Conservation (phyloP, 2,329 filamentous ascomycete species). For the Byssothecium circinans region DNA sequence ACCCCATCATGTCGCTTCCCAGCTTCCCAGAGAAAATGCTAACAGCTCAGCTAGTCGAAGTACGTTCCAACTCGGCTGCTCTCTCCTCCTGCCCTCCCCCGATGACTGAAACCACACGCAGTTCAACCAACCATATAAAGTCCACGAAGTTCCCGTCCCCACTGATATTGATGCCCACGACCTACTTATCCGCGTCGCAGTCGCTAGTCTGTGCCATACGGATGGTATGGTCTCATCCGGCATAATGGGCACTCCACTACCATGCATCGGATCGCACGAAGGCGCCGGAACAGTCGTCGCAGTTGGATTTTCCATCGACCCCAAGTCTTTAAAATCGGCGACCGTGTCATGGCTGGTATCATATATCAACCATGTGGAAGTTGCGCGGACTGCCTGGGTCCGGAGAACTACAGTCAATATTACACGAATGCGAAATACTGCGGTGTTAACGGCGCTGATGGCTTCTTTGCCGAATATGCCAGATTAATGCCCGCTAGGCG, state of each 20-base stretch:
- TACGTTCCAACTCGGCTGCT: constrained; percentile 15
- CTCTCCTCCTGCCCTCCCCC: no score
- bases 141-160: constrained; percentile 55
- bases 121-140: constrained; percentile 58
- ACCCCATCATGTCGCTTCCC: constrained; percentile 10
- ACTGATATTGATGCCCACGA: constrained; percentile 52
- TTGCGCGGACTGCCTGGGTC: constrained; percentile 56
- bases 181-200: constrained; percentile 62
- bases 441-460: constrained; percentile 48
- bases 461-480: constrained; percentile 52
- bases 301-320: constrained; percentile 45
- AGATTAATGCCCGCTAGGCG: constrained; percentile 18
- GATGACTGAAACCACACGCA: constrained; percentile 18
- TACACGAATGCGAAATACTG: constrained; percentile 40
- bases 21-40: constrained; percentile 51
- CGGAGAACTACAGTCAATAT: constrained; percentile 56
- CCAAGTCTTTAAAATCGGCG: constrained; percentile 50
- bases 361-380: constrained; percentile 56
- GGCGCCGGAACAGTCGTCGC: constrained; percentile 58
- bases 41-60: constrained; percentile 52
- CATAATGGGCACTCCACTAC: constrained; percentile 52
- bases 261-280: constrained; percentile 52
- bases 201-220: constrained; percentile 65
- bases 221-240: constrained; percentile 60
- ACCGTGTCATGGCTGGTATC: constrained; percentile 60